Conservation (phyloP, 345 rosid genomes). For the Geranium brycei region DNA sequence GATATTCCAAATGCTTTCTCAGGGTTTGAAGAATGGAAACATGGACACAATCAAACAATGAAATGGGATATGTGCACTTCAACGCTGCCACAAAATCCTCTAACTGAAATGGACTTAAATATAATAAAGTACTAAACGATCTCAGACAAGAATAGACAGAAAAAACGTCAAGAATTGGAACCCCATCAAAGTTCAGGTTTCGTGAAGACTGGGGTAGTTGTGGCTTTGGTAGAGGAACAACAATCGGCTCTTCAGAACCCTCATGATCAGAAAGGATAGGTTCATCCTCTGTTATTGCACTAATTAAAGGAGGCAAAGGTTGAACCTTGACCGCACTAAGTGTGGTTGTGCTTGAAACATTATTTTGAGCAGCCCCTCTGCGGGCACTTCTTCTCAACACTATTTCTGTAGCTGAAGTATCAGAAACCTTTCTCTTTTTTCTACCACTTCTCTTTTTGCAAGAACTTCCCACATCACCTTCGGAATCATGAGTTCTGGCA, state of each 20-base stretch:
- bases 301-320: conserved; percentile 39
- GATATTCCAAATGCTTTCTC: conserved; percentile 63
- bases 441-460: conserved; percentile 26
- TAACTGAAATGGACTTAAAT: conserved; percentile 87
- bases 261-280: conserved; percentile 13
- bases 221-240: conserved; percentile 44
- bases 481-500: conserved; percentile 21
- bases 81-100: conserved; percentile 69
- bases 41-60: conserved; percentile 72
- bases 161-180: conserved; percentile 49
- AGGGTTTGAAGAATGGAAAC: conserved; percentile 64
- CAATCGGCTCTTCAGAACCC: conserved; percentile 27
- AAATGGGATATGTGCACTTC: conserved; percentile 37
- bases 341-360: conserved; percentile 13
- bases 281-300: conserved; percentile 49
- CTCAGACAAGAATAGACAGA: conserved; percentile 71
- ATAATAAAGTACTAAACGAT: conserved; percentile 71
- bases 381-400: conserved; percentile 84
- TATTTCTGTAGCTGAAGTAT: conserved; percentile 23
- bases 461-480: conserved; percentile 20
- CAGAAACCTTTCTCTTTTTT: conserved; percentile 37
- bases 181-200: conserved; percentile 48
- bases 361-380: conserved; percentile 36
- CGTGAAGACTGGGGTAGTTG: conserved; percentile 65
- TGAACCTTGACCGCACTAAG: conserved; percentile 20